These are phyloP conservation scores for Globisporangium splendens DNA, from an alignment of 352 stramenopile genomes.

Conservation along the genomic window DNA sequence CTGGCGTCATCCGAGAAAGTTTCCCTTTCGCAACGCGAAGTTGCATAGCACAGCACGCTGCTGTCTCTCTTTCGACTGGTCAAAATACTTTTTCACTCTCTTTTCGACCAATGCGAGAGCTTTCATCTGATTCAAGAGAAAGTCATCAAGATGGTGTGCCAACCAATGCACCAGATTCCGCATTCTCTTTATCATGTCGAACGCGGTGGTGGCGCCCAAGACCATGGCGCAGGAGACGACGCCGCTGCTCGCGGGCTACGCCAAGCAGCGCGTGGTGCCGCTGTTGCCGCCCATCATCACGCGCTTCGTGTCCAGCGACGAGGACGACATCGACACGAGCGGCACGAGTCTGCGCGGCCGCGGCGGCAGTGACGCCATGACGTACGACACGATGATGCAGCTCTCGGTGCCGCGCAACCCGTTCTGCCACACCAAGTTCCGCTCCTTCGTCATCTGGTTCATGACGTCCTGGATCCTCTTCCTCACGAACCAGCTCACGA, in stretches of 20 bases:
- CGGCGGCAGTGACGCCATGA: conserved; percentile 31
- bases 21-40: too few relatives aligned
- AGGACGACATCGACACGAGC: conserved; percentile 33
- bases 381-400: conserved; percentile 59
- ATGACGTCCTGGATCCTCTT: conserved; percentile 52
- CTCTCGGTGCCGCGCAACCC: conserved; percentile 53
- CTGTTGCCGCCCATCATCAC: neutral
- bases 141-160: neutral
- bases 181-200: neutral
- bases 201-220: neutral
- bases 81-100: neutral
- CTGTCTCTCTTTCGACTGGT: neutral
- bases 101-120: conserved; percentile 2
- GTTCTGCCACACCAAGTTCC: conserved; percentile 38
- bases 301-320: conserved; percentile 12
- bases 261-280: conserved; percentile 7
- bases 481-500: conserved; percentile 72
- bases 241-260: conserved; percentile 13
- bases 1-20: too few relatives aligned
- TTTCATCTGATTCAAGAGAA: neutral
- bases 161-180: neutral
- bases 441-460: conserved; percentile 44
- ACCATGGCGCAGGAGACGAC: conserved; percentile 11
- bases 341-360: conserved; percentile 22
- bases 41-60: neutral